These are phyloP conservation scores for Fragaria iinumae DNA, from an alignment of 306 rosid species.

Conservation along the genomic window DNA sequence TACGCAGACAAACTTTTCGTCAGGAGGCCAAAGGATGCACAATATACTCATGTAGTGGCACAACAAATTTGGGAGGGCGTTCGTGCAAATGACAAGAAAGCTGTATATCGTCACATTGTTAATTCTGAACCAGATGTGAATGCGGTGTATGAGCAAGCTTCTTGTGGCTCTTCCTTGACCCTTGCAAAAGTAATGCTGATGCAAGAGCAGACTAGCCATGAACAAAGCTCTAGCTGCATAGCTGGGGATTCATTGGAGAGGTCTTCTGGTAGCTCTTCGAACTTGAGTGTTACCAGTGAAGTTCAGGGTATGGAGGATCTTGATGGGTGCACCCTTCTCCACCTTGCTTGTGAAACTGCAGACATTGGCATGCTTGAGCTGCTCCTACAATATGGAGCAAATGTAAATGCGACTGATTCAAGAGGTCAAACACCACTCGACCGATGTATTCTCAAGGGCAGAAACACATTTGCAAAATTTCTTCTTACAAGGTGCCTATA, in stretches of 20 bases:
- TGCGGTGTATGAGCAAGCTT: slow-evolving; percentile 60
- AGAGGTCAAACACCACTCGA: slow-evolving; percentile 86
- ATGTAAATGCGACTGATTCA: slow-evolving; percentile 66
- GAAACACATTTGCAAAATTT: slow-evolving; percentile 52
- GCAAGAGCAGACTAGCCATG: slow-evolving; percentile 71
- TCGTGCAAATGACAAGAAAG: slow-evolving; percentile 87
- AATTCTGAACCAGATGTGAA: slow-evolving; percentile 79
- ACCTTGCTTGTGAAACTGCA: slow-evolving; percentile 90
- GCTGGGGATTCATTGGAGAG: slow-evolving; percentile 64
- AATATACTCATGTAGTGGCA: slow-evolving; percentile 63
- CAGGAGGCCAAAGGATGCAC: slow-evolving; percentile 76
- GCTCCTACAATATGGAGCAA: slow-evolving; percentile 94
- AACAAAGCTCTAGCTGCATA: slow-evolving; percentile 46
- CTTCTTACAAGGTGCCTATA: slow-evolving; percentile 75
- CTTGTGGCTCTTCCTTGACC: slow-evolving; percentile 63
- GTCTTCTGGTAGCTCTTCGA: slow-evolving; percentile 59
- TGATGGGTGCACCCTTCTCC: slow-evolving; percentile 84
- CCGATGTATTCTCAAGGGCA: slow-evolving; percentile 69
- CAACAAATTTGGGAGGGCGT: slow-evolving; percentile 94
- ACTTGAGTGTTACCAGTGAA: slow-evolving; percentile 50
- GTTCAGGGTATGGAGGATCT: slow-evolving; percentile 60
- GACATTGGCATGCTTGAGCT: slow-evolving; percentile 97
- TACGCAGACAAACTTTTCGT: slow-evolving; percentile 92
- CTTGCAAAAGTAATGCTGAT: slow-evolving; percentile 91
- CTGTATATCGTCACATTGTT: slow-evolving; percentile 86